Evolutionary conservation across 1,284 basidiomycete genomes (phyloP).

Genomic region (Trichosporon inkin): DNA sequence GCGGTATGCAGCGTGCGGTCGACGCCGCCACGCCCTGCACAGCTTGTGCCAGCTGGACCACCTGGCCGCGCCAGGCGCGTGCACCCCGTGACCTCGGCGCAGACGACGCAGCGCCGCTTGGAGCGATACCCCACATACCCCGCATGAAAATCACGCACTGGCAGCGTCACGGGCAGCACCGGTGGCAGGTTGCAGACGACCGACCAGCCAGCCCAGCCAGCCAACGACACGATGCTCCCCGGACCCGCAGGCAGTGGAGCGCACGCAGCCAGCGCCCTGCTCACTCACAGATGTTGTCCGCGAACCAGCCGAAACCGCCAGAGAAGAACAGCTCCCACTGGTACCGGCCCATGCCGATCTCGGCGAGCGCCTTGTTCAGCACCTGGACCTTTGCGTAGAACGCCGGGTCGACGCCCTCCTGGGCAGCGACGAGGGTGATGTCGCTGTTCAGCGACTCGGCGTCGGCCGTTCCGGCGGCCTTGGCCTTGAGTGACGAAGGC

Average conservation of each 20-base stretch:
- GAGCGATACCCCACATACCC: slow-evolving; percentile 3
- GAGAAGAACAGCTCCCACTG: slow-evolving; percentile 60
- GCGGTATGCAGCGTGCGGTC: too few relatives aligned
- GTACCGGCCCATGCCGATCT: slow-evolving; percentile 61
- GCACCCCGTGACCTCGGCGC: neutral
- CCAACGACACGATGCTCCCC: too few relatives aligned
- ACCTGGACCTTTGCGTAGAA: slow-evolving; percentile 34
- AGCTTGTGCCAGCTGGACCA: neutral
- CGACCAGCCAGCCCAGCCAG: neutral
- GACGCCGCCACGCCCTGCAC: neutral
- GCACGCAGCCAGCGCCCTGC: neutral
- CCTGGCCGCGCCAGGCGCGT: neutral
- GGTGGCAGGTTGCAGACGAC: slow-evolving; percentile 1
- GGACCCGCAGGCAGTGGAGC: neutral
- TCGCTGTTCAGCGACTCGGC: slow-evolving; percentile 22
- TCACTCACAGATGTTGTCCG: slow-evolving; percentile 53
- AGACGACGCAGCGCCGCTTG: neutral
- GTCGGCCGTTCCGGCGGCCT: slow-evolving; percentile 11
- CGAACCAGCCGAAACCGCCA: slow-evolving; percentile 50
- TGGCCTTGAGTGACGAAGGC: neutral
- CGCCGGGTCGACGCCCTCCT: slow-evolving; percentile 32
- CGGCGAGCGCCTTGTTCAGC: slow-evolving; percentile 36
- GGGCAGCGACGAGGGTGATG: slow-evolving; percentile 21
- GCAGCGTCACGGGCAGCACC: neutral
- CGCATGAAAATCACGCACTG: neutral